phyloP scores from a whole-genome alignment of 2,329 filamentous ascomycete genomes.

The Hymenoscyphus albidus region DNA sequence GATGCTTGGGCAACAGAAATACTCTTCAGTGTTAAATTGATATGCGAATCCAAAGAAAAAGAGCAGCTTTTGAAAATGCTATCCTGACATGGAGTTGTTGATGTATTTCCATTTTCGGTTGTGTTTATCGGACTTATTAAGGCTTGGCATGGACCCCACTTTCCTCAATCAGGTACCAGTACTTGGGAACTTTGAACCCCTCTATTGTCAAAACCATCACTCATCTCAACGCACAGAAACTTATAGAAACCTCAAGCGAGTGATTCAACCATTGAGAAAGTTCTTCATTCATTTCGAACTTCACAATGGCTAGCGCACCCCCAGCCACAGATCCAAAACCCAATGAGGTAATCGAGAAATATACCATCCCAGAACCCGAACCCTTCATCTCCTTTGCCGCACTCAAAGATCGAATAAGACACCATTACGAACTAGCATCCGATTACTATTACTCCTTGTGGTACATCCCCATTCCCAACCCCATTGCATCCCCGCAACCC shows the following conservation, averaged over 20 bases:
- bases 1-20: not conserved
- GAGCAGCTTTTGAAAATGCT: no score
- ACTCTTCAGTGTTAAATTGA: no score
- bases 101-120: no score
- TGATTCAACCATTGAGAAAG: not conserved
- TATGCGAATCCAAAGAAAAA: no score
- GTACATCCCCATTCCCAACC: constrained; percentile 35
- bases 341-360: constrained; percentile 19
- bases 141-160: no score
- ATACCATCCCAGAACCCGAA: constrained; percentile 26
- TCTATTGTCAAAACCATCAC: not conserved
- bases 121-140: no score
- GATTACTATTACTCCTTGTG: constrained; percentile 60
- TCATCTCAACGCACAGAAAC: not conserved
- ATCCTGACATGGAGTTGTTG: no score
- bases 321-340: not conserved
- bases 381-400: constrained; percentile 28
- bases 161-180: no score
- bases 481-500: not conserved
- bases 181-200: not conserved
- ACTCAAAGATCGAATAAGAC: constrained; percentile 39
- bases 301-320: not conserved
- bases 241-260: not conserved
- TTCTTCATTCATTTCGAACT: not conserved
- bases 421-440: constrained; percentile 58